Evolutionary conservation across 257 asterid species (phyloP).

Genomic region (Petunia axillaris): DNA sequence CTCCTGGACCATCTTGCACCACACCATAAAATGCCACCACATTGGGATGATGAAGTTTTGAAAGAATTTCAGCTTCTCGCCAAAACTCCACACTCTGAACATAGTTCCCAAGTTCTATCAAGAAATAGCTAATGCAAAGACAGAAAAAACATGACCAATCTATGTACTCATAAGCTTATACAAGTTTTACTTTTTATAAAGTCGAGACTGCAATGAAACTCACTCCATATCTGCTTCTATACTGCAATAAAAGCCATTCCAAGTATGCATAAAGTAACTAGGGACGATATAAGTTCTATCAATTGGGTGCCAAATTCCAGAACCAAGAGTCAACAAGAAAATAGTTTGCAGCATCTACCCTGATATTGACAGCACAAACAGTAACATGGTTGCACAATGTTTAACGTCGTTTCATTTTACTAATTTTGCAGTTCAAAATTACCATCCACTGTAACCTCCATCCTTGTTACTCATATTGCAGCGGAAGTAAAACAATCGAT

Average conservation of each 20-base stretch:
- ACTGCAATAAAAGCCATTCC: conserved; percentile 6
- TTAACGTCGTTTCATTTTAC: conserved; percentile 1
- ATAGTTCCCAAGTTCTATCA: conserved; percentile 28
- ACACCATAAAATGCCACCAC: conserved; percentile 39
- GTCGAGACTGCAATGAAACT: conserved; percentile 1
- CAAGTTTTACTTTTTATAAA: neutral
- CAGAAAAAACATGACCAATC: conserved; percentile 13
- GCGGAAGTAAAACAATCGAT: neutral
- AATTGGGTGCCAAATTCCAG: neutral
- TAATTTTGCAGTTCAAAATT: neutral
- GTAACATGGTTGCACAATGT: neutral
- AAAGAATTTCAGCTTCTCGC: conserved; percentile 34
- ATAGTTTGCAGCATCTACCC: neutral
- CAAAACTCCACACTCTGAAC: conserved; percentile 31
- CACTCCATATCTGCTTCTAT: neutral
- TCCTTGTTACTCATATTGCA: neutral
- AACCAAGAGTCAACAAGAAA: neutral
- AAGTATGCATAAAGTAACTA: conserved; percentile 16
- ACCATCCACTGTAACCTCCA: neutral
- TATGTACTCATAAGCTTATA: neutral
- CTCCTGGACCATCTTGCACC: conserved; percentile 34
- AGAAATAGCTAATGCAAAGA: conserved; percentile 20
- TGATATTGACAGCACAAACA: neutral
- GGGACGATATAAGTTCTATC: neutral
- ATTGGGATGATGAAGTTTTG: conserved; percentile 36